Conservation (phyloP, 208 protist species). For the Trypanosomatidae sp. region DNA sequence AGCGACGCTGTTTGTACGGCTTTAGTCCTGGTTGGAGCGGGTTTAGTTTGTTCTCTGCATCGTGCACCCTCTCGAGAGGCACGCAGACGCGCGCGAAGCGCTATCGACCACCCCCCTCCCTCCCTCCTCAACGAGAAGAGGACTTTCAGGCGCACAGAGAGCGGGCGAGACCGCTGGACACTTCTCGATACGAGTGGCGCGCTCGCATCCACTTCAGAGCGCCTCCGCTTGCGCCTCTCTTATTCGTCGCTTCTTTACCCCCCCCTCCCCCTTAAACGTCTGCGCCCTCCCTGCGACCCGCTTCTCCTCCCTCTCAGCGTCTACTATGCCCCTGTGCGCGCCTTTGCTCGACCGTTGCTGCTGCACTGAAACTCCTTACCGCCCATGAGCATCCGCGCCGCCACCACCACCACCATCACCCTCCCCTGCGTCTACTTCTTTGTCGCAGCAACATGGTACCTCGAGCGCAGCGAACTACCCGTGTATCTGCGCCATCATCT, state of each 20-base stretch:
- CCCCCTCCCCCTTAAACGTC: not conserved
- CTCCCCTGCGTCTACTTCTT: not conserved
- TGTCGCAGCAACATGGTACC: not conserved
- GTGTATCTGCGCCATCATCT: not conserved
- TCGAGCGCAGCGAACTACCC: not conserved
- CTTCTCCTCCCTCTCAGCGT: not conserved
- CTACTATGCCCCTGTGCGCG: not conserved
- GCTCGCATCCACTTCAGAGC: too few species aligned
- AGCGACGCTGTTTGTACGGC: too few species aligned
- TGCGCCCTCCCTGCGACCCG: not conserved
- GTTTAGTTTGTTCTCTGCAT: not conserved
- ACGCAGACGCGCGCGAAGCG: too few species aligned
- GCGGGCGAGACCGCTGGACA: too few species aligned
- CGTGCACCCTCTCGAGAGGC: not conserved
- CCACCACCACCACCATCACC: not conserved
- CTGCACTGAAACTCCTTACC: not conserved
- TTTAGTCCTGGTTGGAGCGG: not conserved
- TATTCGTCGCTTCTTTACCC: not conserved
- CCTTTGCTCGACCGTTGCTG: not conserved
- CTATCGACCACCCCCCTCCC: too few species aligned
- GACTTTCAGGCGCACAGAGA: too few species aligned
- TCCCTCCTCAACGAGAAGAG: too few species aligned
- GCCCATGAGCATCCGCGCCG: not conserved
- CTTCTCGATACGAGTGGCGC: too few species aligned
- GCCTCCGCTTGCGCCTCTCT: too few species aligned